Evolutionary conservation across 2,329 filamentous ascomycete genomes (phyloP).

Genomic region (Rachicladosporium sp.): DNA sequence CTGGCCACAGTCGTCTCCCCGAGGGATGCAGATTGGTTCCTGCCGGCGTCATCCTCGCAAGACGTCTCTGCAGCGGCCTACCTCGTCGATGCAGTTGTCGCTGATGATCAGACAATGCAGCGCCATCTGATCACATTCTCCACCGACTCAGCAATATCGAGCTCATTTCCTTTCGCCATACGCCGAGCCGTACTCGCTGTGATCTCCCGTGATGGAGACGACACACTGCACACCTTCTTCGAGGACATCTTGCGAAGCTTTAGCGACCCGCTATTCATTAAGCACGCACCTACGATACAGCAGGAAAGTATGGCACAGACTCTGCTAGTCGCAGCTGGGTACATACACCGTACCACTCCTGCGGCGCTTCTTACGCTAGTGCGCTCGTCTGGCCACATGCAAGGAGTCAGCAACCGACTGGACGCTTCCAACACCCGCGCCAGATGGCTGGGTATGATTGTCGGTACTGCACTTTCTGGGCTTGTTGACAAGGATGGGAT

Average conservation of each 20-base stretch:
- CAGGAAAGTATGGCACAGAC: slow-evolving; percentile 82
- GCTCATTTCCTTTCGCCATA: slow-evolving; percentile 11
- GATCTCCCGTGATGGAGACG: slow-evolving; percentile 10
- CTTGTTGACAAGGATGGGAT: slow-evolving; percentile 56
- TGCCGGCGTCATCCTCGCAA: neutral
- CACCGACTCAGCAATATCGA: slow-evolving; percentile 11
- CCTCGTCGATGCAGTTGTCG: neutral
- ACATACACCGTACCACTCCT: slow-evolving; percentile 54
- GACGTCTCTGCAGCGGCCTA: slow-evolving; percentile 7
- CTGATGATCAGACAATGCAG: neutral
- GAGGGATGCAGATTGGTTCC: neutral
- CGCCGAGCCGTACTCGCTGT: slow-evolving; percentile 18
- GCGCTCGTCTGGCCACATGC: slow-evolving; percentile 61
- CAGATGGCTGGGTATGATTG: slow-evolving; percentile 75
- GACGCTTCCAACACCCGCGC: slow-evolving; percentile 61
- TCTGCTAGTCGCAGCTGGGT: slow-evolving; percentile 64
- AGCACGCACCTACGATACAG: slow-evolving; percentile 68
- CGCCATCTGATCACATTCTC: slow-evolving; percentile 9
- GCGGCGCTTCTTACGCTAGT: slow-evolving; percentile 56
- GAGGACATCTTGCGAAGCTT: slow-evolving; percentile 63
- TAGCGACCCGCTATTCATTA: slow-evolving; percentile 76
- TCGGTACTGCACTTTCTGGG: slow-evolving; percentile 60
- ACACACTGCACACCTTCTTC: slow-evolving; percentile 41
- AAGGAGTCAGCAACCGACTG: slow-evolving; percentile 73
- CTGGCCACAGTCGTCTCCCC: slow-evolving; percentile 8